Base-by-base conservation (phyloP, 2,329 filamentous ascomycete genomes). In the Alternaria sp. region DNA sequence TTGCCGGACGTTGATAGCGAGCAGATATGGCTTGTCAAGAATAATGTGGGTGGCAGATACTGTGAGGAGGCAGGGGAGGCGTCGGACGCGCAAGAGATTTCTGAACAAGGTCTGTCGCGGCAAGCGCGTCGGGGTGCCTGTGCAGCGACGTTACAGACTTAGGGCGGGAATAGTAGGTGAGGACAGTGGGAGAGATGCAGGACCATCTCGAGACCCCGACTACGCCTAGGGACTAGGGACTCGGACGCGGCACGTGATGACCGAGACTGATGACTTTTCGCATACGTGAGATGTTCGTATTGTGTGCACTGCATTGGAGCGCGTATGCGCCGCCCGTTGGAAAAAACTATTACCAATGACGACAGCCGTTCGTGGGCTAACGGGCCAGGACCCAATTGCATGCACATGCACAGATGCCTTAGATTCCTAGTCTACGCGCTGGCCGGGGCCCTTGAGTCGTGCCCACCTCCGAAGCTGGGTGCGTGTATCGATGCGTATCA, bases 91-190 rank as follows among this genome's bases (percentile, higher is more conserved):
- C 64, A 66, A 58, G 64, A 65, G 61, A 60, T 62, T 67, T 67
- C 57, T 57, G 58, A 56, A 59, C 59, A 64, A 54, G 64, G 62
- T 52, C 63, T 61, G 62, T 68, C 55, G 68, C 69, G 70, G 70
- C 70, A 74, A 71, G 62, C 67, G 69, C 68, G 68, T 70, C 59
- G 64, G 64, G 54, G 43, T 60, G 54, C 45, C 59, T 61, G 57
- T 58, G 61, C 64, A 51, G 59, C 44, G 43, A 54, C 59, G 65
- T 67, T 66, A 66, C 68, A 62, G 58, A 57, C 57, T 57, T 46
- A 64, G 64, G 61, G 58, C 51, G 58, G 51, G 12, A 62, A 50
- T 56, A 51, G 58, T 49, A 62, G 62, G 40, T 32, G 54, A 43
- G 61, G 61, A 56, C 57, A 32, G 61, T 55, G 43, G 23, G 44